Conservation (phyloP, 805 yeast species). For the Schizosaccharomyces cryophilus region DNA sequence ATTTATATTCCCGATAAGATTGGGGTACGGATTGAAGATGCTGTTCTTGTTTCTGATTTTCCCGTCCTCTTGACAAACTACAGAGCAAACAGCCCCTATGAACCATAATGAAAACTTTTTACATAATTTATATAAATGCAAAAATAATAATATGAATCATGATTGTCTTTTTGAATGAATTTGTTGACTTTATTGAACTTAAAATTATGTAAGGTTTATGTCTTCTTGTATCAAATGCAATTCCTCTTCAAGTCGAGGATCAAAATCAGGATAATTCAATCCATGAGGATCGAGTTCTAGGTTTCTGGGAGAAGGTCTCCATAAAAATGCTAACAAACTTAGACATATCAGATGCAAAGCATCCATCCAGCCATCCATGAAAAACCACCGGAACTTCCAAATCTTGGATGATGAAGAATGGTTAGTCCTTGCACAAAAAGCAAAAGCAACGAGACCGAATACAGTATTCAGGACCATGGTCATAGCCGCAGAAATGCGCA, state of each 20-base stretch:
- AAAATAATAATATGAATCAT: neutral
- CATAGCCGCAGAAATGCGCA: conserved; percentile 12
- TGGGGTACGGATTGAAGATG: conserved; percentile 1
- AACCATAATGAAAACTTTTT: neutral
- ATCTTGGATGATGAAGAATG: conserved; percentile 18
- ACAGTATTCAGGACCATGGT: conserved; percentile 28
- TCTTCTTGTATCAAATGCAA: neutral
- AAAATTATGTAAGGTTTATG: neutral
- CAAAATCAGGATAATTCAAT: neutral
- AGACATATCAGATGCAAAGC: conserved; percentile 65
- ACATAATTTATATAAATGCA: neutral
- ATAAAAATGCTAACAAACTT: conserved; percentile 59
- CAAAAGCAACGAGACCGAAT: conserved; percentile 27
- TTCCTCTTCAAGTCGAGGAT: neutral
- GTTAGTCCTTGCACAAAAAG: conserved; percentile 26
- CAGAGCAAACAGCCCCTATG: conserved; percentile 1
- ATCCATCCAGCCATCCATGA: conserved; percentile 88
- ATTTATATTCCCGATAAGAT: neutral
- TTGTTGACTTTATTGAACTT: too few relatives aligned
- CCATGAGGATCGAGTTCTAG: conserved; percentile 14
- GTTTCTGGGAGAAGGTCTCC: conserved; percentile 95
- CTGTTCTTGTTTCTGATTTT: neutral
- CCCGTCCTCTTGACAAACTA: neutral
- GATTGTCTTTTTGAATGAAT: too few relatives aligned
- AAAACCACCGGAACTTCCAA: conserved; percentile 78